Evolutionary conservation across 1,139 yeast genomes (phyloP).

Genomic region (Ashbya aceris): DNA sequence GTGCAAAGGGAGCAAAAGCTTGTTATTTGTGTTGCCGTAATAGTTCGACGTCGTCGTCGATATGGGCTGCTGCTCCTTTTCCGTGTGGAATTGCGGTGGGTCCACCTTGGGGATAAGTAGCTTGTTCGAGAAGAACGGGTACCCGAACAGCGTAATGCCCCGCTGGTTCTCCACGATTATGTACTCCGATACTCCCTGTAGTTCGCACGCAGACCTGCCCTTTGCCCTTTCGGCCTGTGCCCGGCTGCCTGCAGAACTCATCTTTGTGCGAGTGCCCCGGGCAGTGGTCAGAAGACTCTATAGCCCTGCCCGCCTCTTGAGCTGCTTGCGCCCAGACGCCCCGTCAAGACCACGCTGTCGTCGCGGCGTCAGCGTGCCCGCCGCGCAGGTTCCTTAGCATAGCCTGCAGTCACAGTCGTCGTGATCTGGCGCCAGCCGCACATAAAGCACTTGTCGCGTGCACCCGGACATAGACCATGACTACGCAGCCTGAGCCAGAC

Average conservation of each 20-base stretch:
- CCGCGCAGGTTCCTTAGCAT: no score
- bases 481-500: no score
- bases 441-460: no score
- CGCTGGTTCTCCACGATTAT: constrained; percentile 46
- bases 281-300: background rate
- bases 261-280: constrained; percentile 2
- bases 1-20: constrained; percentile 1
- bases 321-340: no score
- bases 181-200: constrained; percentile 25
- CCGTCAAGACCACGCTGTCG: no score
- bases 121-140: constrained; percentile 42
- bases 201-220: background rate
- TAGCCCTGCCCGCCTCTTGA: no score
- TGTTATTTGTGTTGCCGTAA: constrained; percentile 2
- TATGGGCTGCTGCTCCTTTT: constrained; percentile 3
- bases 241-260: constrained; percentile 2
- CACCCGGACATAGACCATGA: no score
- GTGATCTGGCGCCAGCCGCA: no score
- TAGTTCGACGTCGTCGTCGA: constrained; percentile 4
- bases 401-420: no score
- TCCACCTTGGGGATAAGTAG: constrained; percentile 37
- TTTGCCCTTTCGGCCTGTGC: constrained; percentile 2
- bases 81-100: constrained; percentile 34
- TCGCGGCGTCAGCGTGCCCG: no score
- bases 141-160: constrained; percentile 45